Base-by-base conservation (phyloP, 345 rosid genomes). In the Psidium guajava region DNA sequence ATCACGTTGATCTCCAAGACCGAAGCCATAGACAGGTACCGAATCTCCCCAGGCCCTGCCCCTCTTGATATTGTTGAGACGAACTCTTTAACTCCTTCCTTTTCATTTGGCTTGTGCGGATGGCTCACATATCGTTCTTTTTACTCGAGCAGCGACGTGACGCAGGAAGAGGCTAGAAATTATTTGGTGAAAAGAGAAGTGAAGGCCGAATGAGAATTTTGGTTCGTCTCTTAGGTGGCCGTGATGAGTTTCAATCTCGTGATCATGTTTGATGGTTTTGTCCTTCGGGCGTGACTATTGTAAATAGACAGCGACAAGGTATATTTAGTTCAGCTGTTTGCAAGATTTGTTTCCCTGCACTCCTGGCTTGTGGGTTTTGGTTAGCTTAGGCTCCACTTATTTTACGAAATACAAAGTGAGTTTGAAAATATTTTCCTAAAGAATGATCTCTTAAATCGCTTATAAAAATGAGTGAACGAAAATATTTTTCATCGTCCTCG, bases 21-120 rank as follows among this genome's bases (percentile, higher is more conserved):
- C 0, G 98, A 97, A 92, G 96, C 98, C 18, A 20, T 55, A 8
- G 99, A 95, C 96, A 97, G 99, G 99, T 95, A 87, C 24, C 11
- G 2, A 5, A 64, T 64, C 44, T 64, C 36, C 54, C 18, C n/a
- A 9, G 44, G 8, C 51, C 40, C 58, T 56, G 56, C 11, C 82
- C 32, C 52, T 9, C 81, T 81, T 28, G 27, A 44, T 54, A 27
- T 6, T 84, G 32, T n/a, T 2, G 22, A 44, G 40, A 1, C 25
- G 28, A 18, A 32, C 28, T 50, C 54, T 77, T 40, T 51, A 40
- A 58, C 1, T 21, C 84, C 5, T 2, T 51, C 42, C 84, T 47
- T 54, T 56, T 49, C 16, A 14, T 21, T 40, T 51, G 77, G 69
- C 50, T 89, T 25, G 88, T 82, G 8, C 21, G 44, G 22, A 8